Conservation (phyloP, 106 monocot genomes). For the Dendrobium huoshanense region DNA sequence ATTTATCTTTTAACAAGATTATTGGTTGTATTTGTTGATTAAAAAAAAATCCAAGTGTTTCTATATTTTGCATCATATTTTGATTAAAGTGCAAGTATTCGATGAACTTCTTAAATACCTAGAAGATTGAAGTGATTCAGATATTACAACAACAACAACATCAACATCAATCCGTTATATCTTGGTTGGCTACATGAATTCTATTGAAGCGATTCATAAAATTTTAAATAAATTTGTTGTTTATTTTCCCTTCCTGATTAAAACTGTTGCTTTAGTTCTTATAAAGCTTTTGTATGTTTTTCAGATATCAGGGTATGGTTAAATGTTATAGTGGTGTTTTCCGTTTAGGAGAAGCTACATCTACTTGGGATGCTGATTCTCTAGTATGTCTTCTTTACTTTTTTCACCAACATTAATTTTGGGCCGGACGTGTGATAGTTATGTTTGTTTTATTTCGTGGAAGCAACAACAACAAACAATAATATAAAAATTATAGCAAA, state of each 20-base stretch:
- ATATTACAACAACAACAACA: neutral
- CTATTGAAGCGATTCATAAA: too few species aligned
- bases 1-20: too few species aligned
- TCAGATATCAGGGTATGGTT: conserved; percentile 92
- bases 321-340: conserved; percentile 98
- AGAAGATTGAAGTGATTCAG: neutral
- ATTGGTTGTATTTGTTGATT: too few species aligned
- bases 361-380: conserved; percentile 99
- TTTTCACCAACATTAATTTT: neutral
- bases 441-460: too few species aligned
- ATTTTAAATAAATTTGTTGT: neutral
- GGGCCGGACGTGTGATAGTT: too few species aligned
- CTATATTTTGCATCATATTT: neutral
- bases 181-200: too few species aligned
- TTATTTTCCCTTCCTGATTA: neutral
- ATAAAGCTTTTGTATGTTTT: neutral
- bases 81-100: neutral
- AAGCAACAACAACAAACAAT: too few species aligned
- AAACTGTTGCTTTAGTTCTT: neutral
- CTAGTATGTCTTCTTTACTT: conserved; percentile 40
- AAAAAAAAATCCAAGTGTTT: too few species aligned
- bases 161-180: too few species aligned
- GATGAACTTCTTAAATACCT: neutral
- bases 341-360: conserved; percentile 92
- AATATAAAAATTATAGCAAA: too few species aligned